phyloP scores from a whole-genome alignment of 2,329 filamentous ascomycete species.

The Lizonia empirigonia region DNA sequence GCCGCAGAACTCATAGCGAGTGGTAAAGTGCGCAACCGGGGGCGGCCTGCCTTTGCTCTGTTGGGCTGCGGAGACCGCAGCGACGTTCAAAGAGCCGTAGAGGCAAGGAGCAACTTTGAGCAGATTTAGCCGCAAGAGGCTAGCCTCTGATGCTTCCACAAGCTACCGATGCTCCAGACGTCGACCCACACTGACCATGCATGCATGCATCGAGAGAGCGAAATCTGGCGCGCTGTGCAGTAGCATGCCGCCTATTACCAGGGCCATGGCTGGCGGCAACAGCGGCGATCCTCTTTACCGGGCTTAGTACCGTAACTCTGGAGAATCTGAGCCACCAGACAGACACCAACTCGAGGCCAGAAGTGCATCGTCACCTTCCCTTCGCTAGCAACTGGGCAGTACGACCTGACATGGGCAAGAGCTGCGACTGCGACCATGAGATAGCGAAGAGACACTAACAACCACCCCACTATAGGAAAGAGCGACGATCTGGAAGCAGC shows the following conservation, averaged over 20 bases:
- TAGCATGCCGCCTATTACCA: conserved; percentile 19
- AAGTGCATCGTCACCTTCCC: background rate
- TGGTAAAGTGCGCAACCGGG: conserved; percentile 9
- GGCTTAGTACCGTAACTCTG: background rate
- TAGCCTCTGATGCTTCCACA: conserved; percentile 28
- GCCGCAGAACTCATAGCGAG: conserved; percentile 11
- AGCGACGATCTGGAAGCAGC: conserved; percentile 8
- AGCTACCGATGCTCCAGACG: conserved; percentile 15
- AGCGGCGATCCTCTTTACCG: conserved; percentile 5
- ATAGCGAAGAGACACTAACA: conserved; percentile 10
- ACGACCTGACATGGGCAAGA: conserved; percentile 7
- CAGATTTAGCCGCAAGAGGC: conserved; percentile 33
- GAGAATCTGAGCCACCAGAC: background rate
- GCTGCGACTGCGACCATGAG: conserved; percentile 1
- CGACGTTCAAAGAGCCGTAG: conserved; percentile 22
- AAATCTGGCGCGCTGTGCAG: conserved; percentile 15
- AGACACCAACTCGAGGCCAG: background rate
- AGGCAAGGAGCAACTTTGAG: conserved; percentile 35
- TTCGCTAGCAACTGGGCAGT: background rate
- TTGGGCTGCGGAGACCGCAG: conserved; percentile 14
- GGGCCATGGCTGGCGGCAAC: conserved; percentile 19
- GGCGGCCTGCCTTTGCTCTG: conserved; percentile 8
- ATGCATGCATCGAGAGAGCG: conserved; percentile 18
- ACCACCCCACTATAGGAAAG: background rate
- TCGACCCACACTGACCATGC: conserved; percentile 13